Base-by-base conservation (phyloP, 768 basidiomycete species). In the Chalciporus piperatus region DNA sequence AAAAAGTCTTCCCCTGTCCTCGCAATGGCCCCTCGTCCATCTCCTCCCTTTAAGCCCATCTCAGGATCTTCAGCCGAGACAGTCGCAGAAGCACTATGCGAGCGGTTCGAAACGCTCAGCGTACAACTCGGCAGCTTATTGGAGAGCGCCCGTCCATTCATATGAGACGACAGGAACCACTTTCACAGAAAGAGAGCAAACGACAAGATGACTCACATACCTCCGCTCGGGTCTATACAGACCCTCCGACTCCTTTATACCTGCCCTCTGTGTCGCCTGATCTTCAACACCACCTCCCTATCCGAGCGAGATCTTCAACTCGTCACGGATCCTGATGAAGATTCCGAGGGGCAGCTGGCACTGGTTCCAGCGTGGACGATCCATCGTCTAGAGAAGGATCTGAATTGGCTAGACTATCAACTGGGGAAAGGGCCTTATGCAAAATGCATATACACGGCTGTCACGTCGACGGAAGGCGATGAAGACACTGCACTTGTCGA, bases 181-280 rank as follows among this genome's bases (percentile, higher is more conserved):
- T 27, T 7, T 27, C 27, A 27, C 9, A 27, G 39, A 54, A 16
- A 23, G 23, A 50, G 17, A 8, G 49, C 23, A 30, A 48, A 9
- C 11, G 51, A 12, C 13, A 51, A 42, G 28, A 49, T n/a, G 35
- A 41, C 22, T 1, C 51, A 32, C 20, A 41, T 58, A 17, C 47
- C 33, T 10, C 8, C 37, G 19, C 51, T 57, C 2, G 52, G 51
- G 7, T 40, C 37, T 30, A n/a, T 60, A 2, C 3, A 3, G 10
- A 49, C 47, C 4, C 41, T 57, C 12, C 27, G 39, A 7, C 27
- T 58, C 3, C 55, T 58, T n/a, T 47, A 53, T 3, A 49, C 49
- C 1, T 54, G 59, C n/a, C 40, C 50, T 5, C 9, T 55, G 12
- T 61, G 51, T 27, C 51, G 53, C 28, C 44, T 61, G 13, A 43